Evolutionary conservation across 148 eudicot species (phyloP).

Genomic region (Rhododendron henanense): DNA sequence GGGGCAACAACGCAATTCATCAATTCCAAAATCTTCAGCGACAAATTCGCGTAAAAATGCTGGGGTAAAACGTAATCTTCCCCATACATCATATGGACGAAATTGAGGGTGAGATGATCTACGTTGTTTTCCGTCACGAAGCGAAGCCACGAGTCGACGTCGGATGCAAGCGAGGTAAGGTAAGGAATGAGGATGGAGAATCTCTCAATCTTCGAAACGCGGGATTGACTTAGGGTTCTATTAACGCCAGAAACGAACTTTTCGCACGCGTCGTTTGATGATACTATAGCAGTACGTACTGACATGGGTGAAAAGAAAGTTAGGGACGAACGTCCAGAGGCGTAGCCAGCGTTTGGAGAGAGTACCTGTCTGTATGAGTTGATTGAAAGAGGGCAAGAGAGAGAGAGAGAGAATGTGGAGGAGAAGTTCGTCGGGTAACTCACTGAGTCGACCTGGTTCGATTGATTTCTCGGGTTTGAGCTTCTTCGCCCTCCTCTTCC

Average conservation of each 20-base stretch:
- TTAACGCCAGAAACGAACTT: not conserved
- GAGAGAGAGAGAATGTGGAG: too few species aligned
- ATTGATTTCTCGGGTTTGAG: too few species aligned
- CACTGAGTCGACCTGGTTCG: too few species aligned
- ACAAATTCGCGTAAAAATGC: not conserved
- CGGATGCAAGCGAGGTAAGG: not conserved
- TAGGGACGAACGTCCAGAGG: not conserved
- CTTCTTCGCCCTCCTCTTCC: too few species aligned
- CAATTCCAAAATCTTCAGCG: not conserved
- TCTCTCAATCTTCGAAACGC: not conserved
- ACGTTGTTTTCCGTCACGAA: too few species aligned
- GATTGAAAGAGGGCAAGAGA: too few species aligned
- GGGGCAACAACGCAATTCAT: not conserved
- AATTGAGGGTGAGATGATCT: not conserved
- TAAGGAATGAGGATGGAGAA: not conserved
- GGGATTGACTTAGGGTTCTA: not conserved
- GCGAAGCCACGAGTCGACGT: not conserved
- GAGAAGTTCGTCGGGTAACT: too few species aligned
- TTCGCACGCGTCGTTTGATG: not conserved
- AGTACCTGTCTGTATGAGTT: too few species aligned
- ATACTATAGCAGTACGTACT: too few species aligned
- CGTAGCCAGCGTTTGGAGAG: too few species aligned
- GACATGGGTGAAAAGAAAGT: not conserved
- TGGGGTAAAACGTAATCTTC: not conserved
- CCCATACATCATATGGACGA: not conserved